These are phyloP conservation scores for Penium margaritaceum DNA, from an alignment of 139 green algal species.

Conservation along the genomic window DNA sequence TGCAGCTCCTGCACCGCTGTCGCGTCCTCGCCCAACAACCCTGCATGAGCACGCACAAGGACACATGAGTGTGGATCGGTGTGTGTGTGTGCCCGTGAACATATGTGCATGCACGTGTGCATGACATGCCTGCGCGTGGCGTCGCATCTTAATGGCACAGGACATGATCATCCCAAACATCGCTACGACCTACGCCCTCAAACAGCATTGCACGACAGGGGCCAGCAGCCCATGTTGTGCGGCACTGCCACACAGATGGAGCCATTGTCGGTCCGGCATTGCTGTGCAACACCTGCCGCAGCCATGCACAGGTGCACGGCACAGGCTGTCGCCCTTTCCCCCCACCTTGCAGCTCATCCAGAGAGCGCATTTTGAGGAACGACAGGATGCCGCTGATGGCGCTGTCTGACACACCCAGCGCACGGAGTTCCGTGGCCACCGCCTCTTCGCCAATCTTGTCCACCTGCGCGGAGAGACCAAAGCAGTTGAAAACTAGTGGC, in stretches of 20 bases:
- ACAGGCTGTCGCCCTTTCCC: background rate
- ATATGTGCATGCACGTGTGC: no score
- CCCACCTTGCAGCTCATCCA: slow-evolving; percentile 22
- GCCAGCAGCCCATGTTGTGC: no score
- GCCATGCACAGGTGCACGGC: background rate
- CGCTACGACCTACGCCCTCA: no score
- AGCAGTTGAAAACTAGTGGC: no score
- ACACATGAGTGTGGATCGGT: no score
- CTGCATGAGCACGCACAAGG: background rate
- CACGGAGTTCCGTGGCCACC: slow-evolving; percentile 66
- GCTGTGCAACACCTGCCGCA: no score
- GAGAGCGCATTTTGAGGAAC: background rate
- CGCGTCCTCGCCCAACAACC: slow-evolving; percentile 26
- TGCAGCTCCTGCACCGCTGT: slow-evolving; percentile 68
- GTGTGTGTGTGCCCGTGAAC: no score
- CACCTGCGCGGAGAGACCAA: no score
- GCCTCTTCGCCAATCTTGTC: slow-evolving; percentile 71
- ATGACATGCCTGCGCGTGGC: background rate
- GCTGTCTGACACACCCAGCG: slow-evolving; percentile 6
- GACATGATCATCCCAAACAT: no score
- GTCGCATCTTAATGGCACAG: background rate
- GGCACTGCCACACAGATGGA: background rate
- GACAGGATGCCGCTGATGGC: slow-evolving; percentile 27
- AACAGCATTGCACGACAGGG: no score
- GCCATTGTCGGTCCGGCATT: no score